Evolutionary conservation across 139 green algal genomes (phyloP), one percentile per base, ranked within the genome.

Genomic region (Limnomonas spitsbergensis): DNA sequence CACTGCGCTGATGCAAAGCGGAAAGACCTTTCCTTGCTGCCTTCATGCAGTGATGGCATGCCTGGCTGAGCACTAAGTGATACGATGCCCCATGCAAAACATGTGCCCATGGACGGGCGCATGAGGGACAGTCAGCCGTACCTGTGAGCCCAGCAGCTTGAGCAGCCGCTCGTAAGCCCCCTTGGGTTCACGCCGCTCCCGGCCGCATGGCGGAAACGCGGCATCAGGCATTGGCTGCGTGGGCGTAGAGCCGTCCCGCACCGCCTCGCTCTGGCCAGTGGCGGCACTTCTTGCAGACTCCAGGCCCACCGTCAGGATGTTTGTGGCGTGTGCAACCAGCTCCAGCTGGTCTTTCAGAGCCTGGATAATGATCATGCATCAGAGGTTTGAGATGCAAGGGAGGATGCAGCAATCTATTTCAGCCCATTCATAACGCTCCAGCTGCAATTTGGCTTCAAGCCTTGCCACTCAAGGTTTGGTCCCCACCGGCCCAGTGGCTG

Each of bases 261-360:
- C 29, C 7, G 56, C 56, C 4, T 24, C n/a, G 14, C 20, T 20
- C 47, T 61, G 47, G 14, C 47, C 47, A 29, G 14, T 14, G 20
- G 47, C 14, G 47, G 47, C 14, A 20, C 14, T 14, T 29, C 14
- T 4, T 27, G 37, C 31, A 2, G 38, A 14, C 56, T 85, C 77
- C 53, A 80, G 35, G 29, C 83, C 83, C 24, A 88, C 83, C n/a
- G 79, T 77, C 77, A 88, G 39, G 37, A 85, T 78, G 73, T 85
- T 85, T 20, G 83, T 53, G 2, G 83, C 83, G 40, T 88, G 80
- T 2, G 83, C 76, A 27, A 88, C 53, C 36, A 80, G 68, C 38
- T 88, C 83, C 68, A 85, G 40, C 14, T 71, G 36, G 47, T 84
- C 78, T 6, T 67, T 73, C 69, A 87, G 71, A 34, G 40, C 76